Base-by-base conservation (phyloP, 192 early-diverging fungal genomes). In the Coemansia sp. region DNA sequence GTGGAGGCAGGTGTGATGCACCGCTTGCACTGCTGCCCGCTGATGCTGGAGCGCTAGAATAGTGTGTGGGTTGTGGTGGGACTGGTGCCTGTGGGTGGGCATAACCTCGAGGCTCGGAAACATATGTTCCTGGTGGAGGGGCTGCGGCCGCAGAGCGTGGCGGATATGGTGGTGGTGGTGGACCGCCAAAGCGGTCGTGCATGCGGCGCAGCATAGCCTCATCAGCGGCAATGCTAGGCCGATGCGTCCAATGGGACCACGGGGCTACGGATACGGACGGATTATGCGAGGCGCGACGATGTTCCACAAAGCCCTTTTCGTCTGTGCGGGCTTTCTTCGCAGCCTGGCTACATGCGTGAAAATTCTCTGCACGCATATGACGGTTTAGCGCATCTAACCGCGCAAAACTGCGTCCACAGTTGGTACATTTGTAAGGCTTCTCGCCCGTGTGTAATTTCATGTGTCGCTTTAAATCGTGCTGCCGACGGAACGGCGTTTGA, bases 401-500 rank as follows among this genome's bases (percentile, higher is more conserved):
- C 2, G 92, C 92, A 85, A 94, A 94, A 46, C 87, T 84, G 6
- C 91, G 90, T n/a, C 86, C 83, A 69, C 92, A 94, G 67, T 86
- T 83, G 4, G 78, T 74, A 69, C 92, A 94, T 8, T 84, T 86
- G 75, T 88, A 87, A 0, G 92, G 92, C 61, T 87, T 83, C 59
- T 89, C 88, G 33, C 92, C 92, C 4, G 90, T 87, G 64, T 94
- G 92, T 29, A 91, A 72, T 63, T 90, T 88, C 76, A 89, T 87
- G 59, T 93, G 92, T 31, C 95, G 87, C 74, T 93, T 95, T 50
- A 95, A 84, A 78, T 97, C 95, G 72, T 97, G 94, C 59, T 93
- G 90, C 17, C 95, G 85, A 22, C 93, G 89, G 84, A 97, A 97
- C 9, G 85, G 78, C 30, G 87, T 84, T 2, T 87, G 80, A 77